A percentile compares a stretch with the other conserved stretches of the same genome.
phyloP scores from a whole-genome alignment of 305 asterid species.

The Fraxinus albicans region DNA sequence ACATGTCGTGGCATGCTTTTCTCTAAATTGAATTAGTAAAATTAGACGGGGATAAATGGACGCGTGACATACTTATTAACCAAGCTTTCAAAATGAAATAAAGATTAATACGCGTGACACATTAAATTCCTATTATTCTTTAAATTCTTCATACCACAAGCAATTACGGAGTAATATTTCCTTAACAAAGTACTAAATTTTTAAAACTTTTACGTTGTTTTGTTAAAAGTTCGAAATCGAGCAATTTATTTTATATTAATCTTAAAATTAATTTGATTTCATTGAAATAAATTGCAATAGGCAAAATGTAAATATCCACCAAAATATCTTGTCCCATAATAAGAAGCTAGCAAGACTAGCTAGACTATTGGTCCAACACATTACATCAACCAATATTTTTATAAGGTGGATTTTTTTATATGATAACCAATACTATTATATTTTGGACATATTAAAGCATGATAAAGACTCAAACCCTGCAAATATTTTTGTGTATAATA shows the following conservation, averaged over 20 bases:
- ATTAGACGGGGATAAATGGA: neutral
- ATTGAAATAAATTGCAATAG: neutral
- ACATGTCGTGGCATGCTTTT: neutral
- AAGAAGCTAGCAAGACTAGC: neutral
- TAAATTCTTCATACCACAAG: neutral
- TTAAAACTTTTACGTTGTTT: too few relatives aligned
- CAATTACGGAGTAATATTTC: neutral
- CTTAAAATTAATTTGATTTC: neutral
- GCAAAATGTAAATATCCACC: neutral
- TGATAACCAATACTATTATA: neutral
- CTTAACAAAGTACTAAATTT: neutral
- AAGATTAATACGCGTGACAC: neutral
- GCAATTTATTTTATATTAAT: neutral
- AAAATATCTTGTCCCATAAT: neutral
- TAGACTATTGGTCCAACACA: neutral
- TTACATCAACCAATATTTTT: neutral
- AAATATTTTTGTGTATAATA: neutral
- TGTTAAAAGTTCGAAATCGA: neutral
- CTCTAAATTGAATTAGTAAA: neutral
- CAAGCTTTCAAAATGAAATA: neutral
- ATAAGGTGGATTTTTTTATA: neutral
- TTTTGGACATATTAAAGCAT: too few relatives aligned
- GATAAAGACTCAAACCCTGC: neutral
- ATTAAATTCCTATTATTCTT: neutral
- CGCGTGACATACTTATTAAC: neutral